Evolutionary conservation across 352 stramenopile genomes (phyloP).

Genomic region (Phytophthora crassamura): DNA sequence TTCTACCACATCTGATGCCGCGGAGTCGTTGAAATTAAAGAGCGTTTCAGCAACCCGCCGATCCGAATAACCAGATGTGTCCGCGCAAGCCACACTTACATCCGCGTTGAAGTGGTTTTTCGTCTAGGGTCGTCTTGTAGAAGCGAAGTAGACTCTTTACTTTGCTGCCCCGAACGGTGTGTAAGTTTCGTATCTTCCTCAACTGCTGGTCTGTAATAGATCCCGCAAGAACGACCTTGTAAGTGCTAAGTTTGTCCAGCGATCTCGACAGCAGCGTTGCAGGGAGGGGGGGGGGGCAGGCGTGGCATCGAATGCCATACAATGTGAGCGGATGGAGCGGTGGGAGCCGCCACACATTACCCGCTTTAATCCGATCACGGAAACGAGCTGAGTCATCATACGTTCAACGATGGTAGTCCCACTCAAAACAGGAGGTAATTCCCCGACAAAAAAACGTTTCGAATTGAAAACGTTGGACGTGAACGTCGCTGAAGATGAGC

Average conservation of each 20-base stretch:
- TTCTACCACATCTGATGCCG: background rate
- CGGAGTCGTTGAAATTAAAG: background rate
- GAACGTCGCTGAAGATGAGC: background rate
- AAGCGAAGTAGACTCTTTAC: background rate
- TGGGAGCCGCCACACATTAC: conserved; percentile 5
- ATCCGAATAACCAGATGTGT: background rate
- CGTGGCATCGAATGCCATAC: conserved; percentile 10
- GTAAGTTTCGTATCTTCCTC: background rate
- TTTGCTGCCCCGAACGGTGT: background rate
- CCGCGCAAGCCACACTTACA: background rate
- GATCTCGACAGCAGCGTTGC: background rate
- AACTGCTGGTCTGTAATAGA: background rate
- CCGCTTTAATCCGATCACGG: background rate
- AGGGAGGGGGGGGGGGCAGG: conserved; percentile 4
- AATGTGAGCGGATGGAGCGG: conserved; percentile 10
- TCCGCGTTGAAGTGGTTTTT: conserved; percentile 6
- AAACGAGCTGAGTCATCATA: conserved; percentile 11
- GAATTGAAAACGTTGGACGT: conserved; percentile 11
- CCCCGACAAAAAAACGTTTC: conserved; percentile 7
- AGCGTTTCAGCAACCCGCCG: background rate
- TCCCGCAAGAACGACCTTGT: background rate
- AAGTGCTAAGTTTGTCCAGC: background rate
- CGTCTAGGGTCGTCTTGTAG: too few species aligned
- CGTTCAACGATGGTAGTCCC: conserved; percentile 1
- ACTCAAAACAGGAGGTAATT: background rate